Conservation (phyloP, 2,329 filamentous ascomycete genomes). For the Xylaria sp. region DNA sequence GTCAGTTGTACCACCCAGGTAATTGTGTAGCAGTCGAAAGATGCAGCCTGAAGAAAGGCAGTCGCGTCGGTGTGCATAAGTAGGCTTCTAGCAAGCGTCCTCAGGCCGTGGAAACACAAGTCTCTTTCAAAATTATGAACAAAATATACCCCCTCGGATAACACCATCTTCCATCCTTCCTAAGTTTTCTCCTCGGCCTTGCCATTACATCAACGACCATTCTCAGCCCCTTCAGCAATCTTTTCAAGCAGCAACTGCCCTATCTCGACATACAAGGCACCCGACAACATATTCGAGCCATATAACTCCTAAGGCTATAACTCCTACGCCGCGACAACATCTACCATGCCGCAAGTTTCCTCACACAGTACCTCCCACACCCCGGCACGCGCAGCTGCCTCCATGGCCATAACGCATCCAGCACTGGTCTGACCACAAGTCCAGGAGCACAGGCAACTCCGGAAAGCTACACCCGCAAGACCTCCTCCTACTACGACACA, state of each 20-base stretch:
- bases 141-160: not conserved
- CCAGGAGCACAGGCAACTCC: conserved; percentile 39
- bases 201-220: not conserved
- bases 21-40: not conserved
- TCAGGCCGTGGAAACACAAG: not conserved
- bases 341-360: conserved; percentile 16
- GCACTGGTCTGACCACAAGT: conserved; percentile 42
- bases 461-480: not conserved
- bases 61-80: not conserved
- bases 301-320: not conserved
- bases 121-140: not conserved
- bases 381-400: conserved; percentile 36
- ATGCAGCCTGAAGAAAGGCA: not conserved
- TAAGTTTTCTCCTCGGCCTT: not conserved
- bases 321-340: not conserved
- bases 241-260: not conserved
- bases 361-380: conserved; percentile 22
- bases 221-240: not conserved
- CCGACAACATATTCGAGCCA: not conserved
- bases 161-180: not conserved
- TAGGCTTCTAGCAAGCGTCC: not conserved
- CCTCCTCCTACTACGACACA: not conserved
- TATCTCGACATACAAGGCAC: not conserved
- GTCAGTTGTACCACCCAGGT: not conserved
- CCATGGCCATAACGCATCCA: conserved; percentile 43